Evolutionary conservation across 257 asterid genomes (phyloP).

Genomic region (Gentiana macrophylla): DNA sequence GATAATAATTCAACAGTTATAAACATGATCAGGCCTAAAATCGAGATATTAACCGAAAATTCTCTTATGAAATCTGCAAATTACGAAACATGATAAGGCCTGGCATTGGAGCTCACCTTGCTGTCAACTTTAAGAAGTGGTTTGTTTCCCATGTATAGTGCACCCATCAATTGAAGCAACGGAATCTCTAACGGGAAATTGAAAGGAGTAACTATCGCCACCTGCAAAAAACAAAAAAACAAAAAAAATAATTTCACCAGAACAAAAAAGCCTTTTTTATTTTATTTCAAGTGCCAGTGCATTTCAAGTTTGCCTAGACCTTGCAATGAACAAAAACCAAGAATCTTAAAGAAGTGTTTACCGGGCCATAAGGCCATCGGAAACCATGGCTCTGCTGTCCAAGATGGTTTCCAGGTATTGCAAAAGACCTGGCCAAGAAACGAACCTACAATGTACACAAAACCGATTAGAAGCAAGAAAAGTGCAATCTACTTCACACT

Average conservation of each 20-base stretch:
- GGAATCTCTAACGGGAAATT: conserved; percentile 97
- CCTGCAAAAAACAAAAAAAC: conserved; percentile 52
- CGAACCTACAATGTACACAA: conserved; percentile 58
- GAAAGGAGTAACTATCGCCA: conserved; percentile 83
- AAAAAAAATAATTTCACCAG: too few relatives aligned
- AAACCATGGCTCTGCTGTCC: conserved; percentile 99
- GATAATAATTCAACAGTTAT: too few relatives aligned
- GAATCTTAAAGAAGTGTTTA: conserved; percentile 18
- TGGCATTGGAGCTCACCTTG: conserved; percentile 39
- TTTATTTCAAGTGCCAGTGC: too few relatives aligned
- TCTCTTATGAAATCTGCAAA: too few relatives aligned
- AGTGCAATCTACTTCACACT: too few relatives aligned
- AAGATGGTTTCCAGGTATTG: conserved; percentile 94
- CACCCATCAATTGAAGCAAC: conserved; percentile 95
- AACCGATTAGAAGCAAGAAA: neutral
- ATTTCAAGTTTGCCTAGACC: too few relatives aligned
- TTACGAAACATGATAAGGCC: too few relatives aligned
- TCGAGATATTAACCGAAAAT: too few relatives aligned
- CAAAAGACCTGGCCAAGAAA: conserved; percentile 85
- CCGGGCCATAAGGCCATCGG: conserved; percentile 99
- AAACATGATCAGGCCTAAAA: too few relatives aligned
- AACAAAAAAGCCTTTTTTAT: too few relatives aligned
- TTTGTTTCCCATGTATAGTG: conserved; percentile 97
- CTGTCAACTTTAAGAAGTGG: conserved; percentile 94
- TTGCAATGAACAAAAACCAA: neutral